These are phyloP conservation scores for Pelargonium fulgidum DNA, from an alignment of 441 rosid genomes.

Conservation along the genomic window DNA sequence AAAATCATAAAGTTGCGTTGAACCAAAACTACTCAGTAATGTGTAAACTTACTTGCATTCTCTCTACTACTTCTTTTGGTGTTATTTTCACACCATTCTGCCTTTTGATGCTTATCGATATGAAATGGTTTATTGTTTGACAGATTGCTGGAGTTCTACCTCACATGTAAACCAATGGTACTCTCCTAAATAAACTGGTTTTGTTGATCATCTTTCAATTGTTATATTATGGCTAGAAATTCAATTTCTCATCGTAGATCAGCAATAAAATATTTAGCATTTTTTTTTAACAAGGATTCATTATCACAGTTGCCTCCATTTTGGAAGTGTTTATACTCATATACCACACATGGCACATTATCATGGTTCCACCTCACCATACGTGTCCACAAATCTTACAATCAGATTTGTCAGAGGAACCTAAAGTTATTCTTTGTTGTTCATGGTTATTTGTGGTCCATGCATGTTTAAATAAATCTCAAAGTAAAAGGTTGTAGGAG, in stretches of 20 bases:
- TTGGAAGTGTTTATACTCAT: neutral
- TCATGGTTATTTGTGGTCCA: neutral
- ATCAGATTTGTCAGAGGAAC: neutral
- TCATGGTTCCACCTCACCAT: neutral
- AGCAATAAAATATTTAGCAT: neutral
- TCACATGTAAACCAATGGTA: conserved; percentile 72
- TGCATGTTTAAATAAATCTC: neutral
- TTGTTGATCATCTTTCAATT: conserved; percentile 14
- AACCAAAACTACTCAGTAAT: too few relatives aligned
- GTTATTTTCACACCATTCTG: conserved; percentile 13
- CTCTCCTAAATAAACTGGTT: conserved; percentile 19
- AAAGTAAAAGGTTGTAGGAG: neutral
- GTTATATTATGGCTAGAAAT: conserved; percentile 1
- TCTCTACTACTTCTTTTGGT: neutral
- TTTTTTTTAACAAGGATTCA: neutral
- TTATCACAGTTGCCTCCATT: neutral
- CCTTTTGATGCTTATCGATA: conserved; percentile 15
- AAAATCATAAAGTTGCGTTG: too few relatives aligned
- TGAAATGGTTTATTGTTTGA: conserved; percentile 17
- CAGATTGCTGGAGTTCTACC: conserved; percentile 79
- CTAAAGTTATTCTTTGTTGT: neutral
- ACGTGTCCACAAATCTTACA: neutral
- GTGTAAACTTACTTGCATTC: neutral
- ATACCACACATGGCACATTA: neutral
- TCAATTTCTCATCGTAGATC: conserved; percentile 6